Percentiles rank a stretch among this genome's conserved stretches.
phyloP scores from a whole-genome alignment of 345 rosid genomes.

The Luvunga scandens region DNA sequence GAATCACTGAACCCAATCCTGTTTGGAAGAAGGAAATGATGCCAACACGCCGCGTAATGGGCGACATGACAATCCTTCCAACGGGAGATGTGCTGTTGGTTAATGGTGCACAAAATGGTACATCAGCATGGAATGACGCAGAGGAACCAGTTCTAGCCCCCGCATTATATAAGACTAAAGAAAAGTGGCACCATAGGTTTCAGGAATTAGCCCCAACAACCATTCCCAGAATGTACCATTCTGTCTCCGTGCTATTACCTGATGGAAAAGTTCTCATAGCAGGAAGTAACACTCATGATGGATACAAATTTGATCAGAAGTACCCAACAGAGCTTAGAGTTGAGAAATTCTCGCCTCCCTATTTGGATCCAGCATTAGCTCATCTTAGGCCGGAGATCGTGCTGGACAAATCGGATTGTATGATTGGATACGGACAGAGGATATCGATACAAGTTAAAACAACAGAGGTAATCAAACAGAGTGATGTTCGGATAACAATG shows the following conservation, averaged over 20 bases:
- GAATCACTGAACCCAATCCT: conserved; percentile 39
- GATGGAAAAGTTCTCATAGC: conserved; percentile 60
- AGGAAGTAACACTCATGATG: conserved; percentile 70
- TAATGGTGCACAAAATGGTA: conserved; percentile 72
- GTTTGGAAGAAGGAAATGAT: conserved; percentile 60
- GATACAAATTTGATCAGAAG: conserved; percentile 47
- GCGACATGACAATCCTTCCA: conserved; percentile 71
- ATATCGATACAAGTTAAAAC: conserved; percentile 26
- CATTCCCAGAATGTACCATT: conserved; percentile 76
- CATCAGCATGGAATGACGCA: conserved; percentile 68
- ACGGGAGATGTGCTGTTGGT: conserved; percentile 64
- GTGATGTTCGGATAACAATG: conserved; percentile 39
- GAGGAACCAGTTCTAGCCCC: conserved; percentile 62
- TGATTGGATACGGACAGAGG: conserved; percentile 26
- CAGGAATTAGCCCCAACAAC: conserved; percentile 29
- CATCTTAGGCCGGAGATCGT: conserved; percentile 33
- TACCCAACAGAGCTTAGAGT: conserved; percentile 70
- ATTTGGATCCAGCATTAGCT: conserved; percentile 41
- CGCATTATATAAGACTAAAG: conserved; percentile 35
- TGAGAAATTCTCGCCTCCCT: conserved; percentile 75
- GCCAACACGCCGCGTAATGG: conserved; percentile 73
- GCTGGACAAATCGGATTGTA: not conserved
- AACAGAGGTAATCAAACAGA: not conserved
- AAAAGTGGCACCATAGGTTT: conserved; percentile 27
- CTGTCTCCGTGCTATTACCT: conserved; percentile 44